Evolutionary conservation across 495 filamentous ascomycete genomes (phyloP), one percentile per base, ranked within the genome.

Genomic region (Hyaloscypha hepaticicola): DNA sequence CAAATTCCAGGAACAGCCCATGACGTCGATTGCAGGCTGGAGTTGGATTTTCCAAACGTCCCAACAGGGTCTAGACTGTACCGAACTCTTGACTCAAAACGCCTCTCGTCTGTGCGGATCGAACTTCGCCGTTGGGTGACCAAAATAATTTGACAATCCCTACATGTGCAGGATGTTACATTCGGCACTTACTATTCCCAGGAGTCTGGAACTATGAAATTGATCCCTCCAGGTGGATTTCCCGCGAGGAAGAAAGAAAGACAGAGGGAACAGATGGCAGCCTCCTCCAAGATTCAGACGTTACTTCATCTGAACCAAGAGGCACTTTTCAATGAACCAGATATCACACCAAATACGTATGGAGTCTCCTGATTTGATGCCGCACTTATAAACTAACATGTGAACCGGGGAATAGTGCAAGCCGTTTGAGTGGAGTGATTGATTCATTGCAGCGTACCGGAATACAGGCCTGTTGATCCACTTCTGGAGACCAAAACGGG

Each of bases 161-260:
- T 51, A 24, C 48, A 51, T 51, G 48, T 51, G 48, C 48, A n/a
- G 48, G 48, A 24, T n/a, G 48, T 51, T 24, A 51, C 22, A 51
- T 51, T 24, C 48, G 48, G 48, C 22, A 51, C 48, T 51, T 24
- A 5, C 48, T 51, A n/a, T 7, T 51, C 48, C 48, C 48, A 51
- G 48, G 19, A 51, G 48, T n/a, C 12, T 51, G 48, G 22, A 51
- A 51, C 48, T 51, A 51, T 24, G 22, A 24, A 51, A 51, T 24
- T 51, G 22, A 51, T 24, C 16, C 22, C 19, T 5, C 22, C 48
- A 51, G 19, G 22, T n/a, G 19, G 48, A n/a, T 24, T 51, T 51
- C 48, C 19, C 48, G 48, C 16, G 48, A n/a, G 22, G 48, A 24
- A 24, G 5, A n/a, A 51, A n/a, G 48, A n/a, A 51, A 51, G 48